These are phyloP conservation scores for Anethum foeniculum DNA, from an alignment of 140 eudicot species.

Conservation along the genomic window DNA sequence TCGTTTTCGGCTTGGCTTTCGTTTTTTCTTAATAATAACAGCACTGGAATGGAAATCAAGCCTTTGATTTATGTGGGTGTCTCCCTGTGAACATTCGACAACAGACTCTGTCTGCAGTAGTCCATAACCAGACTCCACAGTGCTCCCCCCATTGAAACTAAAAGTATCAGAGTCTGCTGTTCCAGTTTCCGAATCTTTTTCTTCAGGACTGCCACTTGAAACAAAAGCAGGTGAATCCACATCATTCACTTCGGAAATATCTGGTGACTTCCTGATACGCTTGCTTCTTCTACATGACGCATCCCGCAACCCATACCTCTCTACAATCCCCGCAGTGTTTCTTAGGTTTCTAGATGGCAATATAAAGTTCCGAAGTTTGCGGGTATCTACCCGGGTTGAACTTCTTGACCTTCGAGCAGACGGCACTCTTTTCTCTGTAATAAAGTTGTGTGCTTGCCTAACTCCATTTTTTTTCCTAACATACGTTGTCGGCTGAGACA, in stretches of 20 bases:
- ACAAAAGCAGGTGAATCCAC: slow-evolving; percentile 24
- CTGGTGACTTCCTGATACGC: slow-evolving; percentile 51
- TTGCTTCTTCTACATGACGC: slow-evolving; percentile 48
- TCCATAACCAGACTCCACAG: slow-evolving; percentile 53
- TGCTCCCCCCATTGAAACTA: slow-evolving; percentile 47
- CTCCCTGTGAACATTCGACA: slow-evolving; percentile 31
- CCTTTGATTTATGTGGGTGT: slow-evolving; percentile 41
- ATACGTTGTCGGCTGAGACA: slow-evolving; percentile 38
- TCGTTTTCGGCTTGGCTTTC: slow-evolving; percentile 72
- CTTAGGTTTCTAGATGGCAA: slow-evolving; percentile 18
- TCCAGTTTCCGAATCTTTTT: slow-evolving; percentile 50
- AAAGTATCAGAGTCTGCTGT: slow-evolving; percentile 49
- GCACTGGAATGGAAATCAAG: slow-evolving; percentile 57
- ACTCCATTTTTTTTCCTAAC: slow-evolving; percentile 47
- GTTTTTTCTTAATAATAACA: slow-evolving; percentile 58
- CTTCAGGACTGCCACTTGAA: slow-evolving; percentile 54
- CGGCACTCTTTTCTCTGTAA: slow-evolving; percentile 26
- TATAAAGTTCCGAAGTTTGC: slow-evolving; percentile 23
- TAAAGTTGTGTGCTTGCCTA: slow-evolving; percentile 21
- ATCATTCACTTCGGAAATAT: slow-evolving; percentile 31
- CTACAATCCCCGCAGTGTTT: slow-evolving; percentile 27
- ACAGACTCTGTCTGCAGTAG: slow-evolving; percentile 26
- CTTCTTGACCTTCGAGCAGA: slow-evolving; percentile 62
- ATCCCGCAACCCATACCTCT: slow-evolving; percentile 28
- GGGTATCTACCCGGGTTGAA: slow-evolving; percentile 39